These are phyloP conservation scores for Kwoniella bestiolae DNA, from an alignment of 768 basidiomycete species.

Conservation along the genomic window DNA sequence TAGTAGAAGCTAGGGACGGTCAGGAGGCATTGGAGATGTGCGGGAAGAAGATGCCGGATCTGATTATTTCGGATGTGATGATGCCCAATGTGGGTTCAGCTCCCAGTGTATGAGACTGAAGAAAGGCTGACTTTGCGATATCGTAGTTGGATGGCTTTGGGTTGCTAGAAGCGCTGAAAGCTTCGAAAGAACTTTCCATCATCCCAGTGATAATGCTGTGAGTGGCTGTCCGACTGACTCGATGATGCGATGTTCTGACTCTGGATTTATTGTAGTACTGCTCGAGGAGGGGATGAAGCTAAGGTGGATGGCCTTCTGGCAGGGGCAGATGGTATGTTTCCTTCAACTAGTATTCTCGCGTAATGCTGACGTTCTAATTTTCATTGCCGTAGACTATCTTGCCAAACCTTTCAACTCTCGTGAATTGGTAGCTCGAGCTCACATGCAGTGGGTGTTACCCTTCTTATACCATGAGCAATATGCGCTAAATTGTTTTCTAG, in stretches of 20 bases:
- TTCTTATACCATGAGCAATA: conserved; percentile 9
- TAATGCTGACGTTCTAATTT: too few relatives aligned
- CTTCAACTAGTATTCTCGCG: neutral
- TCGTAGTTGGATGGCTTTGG: conserved; percentile 56
- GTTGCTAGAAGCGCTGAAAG: conserved; percentile 49
- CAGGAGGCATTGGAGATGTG: conserved; percentile 48
- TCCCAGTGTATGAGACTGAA: neutral
- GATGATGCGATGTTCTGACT: too few relatives aligned
- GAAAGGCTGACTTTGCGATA: neutral
- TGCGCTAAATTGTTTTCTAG: conserved; percentile 9
- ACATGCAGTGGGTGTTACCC: conserved; percentile 34
- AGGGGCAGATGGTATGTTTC: conserved; percentile 56
- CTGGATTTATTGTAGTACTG: conserved; percentile 53
- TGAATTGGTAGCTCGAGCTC: conserved; percentile 57
- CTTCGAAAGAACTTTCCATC: conserved; percentile 30
- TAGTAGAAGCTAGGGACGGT: conserved; percentile 56
- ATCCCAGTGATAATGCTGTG: conserved; percentile 57
- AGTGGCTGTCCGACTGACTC: neutral
- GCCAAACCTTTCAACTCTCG: conserved; percentile 57
- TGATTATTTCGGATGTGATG: conserved; percentile 58
- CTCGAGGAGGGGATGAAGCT: conserved; percentile 58
- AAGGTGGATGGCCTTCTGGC: conserved; percentile 57
- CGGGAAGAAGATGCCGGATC: conserved; percentile 40
- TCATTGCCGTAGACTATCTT: conserved; percentile 57
- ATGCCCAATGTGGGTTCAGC: conserved; percentile 54